phyloP scores from a whole-genome alignment of 495 filamentous ascomycete genomes.

The Xylaria scruposa region DNA sequence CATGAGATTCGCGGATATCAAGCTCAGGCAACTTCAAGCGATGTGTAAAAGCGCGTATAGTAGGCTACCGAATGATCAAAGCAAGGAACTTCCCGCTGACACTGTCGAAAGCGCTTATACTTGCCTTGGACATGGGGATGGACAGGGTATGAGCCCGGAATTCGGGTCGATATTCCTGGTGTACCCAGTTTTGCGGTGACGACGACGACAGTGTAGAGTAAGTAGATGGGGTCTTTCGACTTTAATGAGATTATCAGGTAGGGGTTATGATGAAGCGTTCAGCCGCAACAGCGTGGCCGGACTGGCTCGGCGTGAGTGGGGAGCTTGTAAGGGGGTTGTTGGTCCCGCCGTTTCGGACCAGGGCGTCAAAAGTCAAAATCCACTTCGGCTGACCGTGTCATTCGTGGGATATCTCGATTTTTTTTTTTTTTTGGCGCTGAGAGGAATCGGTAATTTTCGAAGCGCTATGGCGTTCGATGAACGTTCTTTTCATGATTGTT shows the following conservation, averaged over 20 bases:
- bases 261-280: neutral
- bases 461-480: neutral
- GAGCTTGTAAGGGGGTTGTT: neutral
- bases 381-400: constrained; percentile 13
- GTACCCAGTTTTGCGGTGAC: neutral
- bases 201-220: neutral
- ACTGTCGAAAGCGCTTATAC: neutral
- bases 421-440: constrained; percentile 16
- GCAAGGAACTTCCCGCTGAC: neutral
- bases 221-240: neutral
- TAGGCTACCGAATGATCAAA: neutral
- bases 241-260: neutral
- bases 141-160: constrained; percentile 6
- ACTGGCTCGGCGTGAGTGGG: constrained; percentile 19
- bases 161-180: constrained; percentile 20
- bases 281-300: constrained; percentile 24
- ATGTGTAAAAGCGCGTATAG: neutral
- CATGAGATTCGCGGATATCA: neutral
- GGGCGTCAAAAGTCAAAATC: constrained; percentile 15
- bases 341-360: constrained; percentile 23
- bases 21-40: neutral
- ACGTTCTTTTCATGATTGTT: neutral
- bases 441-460: neutral
- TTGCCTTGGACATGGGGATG: neutral
- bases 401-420: constrained; percentile 28